Base-by-base conservation (phyloP, 2,329 filamentous ascomycete genomes). In the Colletotrichum nymphaeae region DNA sequence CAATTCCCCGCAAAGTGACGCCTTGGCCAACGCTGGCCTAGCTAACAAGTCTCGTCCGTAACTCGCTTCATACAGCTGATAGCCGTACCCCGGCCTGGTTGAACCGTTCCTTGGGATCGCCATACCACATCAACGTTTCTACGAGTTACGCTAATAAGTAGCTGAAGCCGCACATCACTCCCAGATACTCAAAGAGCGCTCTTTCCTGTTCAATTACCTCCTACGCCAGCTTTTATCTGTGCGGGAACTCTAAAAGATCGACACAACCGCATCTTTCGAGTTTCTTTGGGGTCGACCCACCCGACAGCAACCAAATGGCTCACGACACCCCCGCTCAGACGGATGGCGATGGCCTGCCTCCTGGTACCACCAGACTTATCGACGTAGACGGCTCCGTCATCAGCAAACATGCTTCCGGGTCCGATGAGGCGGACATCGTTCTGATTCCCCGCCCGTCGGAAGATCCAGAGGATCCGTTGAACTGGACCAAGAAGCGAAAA, bases 381-480 rank as follows among this genome's bases (percentile, higher is more conserved):
- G 69, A 68, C 28, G 22, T 57, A 11, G 69, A 72, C 8, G 64
- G 69, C 26, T 68, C 69, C 9, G 5, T 72, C 32, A 16, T 68
- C 52, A 26, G 56, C 2, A 66, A 68, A 22, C 69, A 72, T 26
- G 63, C 68, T 9, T 56, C 63, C 3, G 69, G 42, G 1, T 62
- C 69, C 9, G 26, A 56, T 3, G 57, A 76, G 28, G 42, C 63
- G 3, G 77, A 78, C 26, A 75, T 79, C 28, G 52, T 79, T 4
- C 77, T 79, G 1, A 67, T 78, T 6, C 78, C 78, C 19, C 74
- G 66, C 9, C 77, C 77, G 1, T 77, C 75, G 16, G 73, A 76
- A 7, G 77, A 79, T 28, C 77, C 78, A 2, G 76, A 79, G 12
- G 78, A 79, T 4, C 77, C 78, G 5, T 69, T 79, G 24, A 79